phyloP scores from a whole-genome alignment of 768 basidiomycete species.

The Chlorophyllum brunneum region DNA sequence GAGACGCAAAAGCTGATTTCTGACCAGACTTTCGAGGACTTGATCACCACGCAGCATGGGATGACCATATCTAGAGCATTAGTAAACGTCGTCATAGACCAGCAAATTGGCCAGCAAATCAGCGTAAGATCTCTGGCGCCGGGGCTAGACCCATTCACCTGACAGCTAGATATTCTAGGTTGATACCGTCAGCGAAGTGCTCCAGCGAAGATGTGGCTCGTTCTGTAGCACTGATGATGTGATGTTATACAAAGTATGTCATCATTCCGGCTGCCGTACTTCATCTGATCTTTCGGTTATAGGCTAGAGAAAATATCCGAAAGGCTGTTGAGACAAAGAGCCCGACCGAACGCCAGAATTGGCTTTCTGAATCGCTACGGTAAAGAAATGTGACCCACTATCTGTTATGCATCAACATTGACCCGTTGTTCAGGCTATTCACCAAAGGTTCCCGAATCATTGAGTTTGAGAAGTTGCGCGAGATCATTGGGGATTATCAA shows the following conservation, averaged over 20 bases:
- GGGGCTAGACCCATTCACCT: not conserved
- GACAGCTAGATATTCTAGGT: conserved; percentile 50
- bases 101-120: conserved; percentile 96
- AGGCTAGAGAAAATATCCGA: conserved; percentile 93
- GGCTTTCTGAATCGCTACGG: conserved; percentile 86
- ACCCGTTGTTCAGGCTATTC: conserved; percentile 60
- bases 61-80: conserved; percentile 84
- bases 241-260: conserved; percentile 85
- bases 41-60: conserved; percentile 83
- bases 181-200: conserved; percentile 91
- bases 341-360: conserved; percentile 69
- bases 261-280: not conserved
- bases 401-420: conserved; percentile 7
- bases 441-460: conserved; percentile 83
- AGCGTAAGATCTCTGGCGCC: conserved; percentile 52
- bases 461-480: conserved; percentile 78
- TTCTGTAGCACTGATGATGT: conserved; percentile 99
- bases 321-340: conserved; percentile 83
- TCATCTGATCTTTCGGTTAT: conserved; percentile 4
- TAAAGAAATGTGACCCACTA: conserved; percentile 28
- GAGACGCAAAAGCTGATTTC: conserved; percentile 68
- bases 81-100: conserved; percentile 95
- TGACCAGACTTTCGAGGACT: conserved; percentile 76
- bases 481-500: conserved; percentile 88
- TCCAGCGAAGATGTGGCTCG: conserved; percentile 93